phyloP scores from a whole-genome alignment of 768 basidiomycete species.

The Clathrus columnatus region DNA sequence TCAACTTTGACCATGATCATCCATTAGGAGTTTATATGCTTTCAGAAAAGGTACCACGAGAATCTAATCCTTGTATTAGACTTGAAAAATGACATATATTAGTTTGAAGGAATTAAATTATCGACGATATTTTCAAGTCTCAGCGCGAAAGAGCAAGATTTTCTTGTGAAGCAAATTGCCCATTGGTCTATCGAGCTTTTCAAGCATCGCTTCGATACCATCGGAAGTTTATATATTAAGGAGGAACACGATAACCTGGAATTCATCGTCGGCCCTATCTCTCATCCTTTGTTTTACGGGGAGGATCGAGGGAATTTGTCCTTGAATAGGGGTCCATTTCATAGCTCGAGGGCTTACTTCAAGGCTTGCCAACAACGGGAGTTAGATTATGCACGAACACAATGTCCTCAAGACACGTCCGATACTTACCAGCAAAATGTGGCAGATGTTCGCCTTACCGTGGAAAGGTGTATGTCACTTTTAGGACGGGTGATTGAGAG shows the following conservation, averaged over 20 bases:
- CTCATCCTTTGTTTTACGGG: conserved; percentile 21
- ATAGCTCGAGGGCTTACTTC: conserved; percentile 23
- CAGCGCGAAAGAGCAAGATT: conserved; percentile 17
- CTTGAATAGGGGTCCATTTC: conserved; percentile 27
- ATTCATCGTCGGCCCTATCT: conserved; percentile 15
- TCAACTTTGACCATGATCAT: background rate
- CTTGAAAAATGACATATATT: background rate
- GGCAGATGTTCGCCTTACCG: conserved; percentile 20
- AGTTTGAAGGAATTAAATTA: conserved; percentile 23
- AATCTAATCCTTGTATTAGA: background rate
- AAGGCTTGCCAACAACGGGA: conserved; percentile 28
- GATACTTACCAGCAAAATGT: conserved; percentile 23
- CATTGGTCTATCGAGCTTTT: conserved; percentile 24
- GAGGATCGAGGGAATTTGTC: conserved; percentile 22
- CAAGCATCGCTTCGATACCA: conserved; percentile 18
- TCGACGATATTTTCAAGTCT: conserved; percentile 21
- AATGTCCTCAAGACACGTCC: conserved; percentile 24
- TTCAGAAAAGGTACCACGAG: conserved; percentile 19
- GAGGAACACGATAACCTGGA: background rate
- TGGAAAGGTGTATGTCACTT: conserved; percentile 24
- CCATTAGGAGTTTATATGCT: conserved; percentile 18
- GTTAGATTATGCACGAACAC: conserved; percentile 23
- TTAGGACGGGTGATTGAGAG: conserved; percentile 21
- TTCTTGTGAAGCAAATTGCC: conserved; percentile 21
- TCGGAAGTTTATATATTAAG: conserved; percentile 20